Evolutionary conservation across 2,329 filamentous ascomycete species (phyloP).

Genomic region (Claviceps humidiphila): DNA sequence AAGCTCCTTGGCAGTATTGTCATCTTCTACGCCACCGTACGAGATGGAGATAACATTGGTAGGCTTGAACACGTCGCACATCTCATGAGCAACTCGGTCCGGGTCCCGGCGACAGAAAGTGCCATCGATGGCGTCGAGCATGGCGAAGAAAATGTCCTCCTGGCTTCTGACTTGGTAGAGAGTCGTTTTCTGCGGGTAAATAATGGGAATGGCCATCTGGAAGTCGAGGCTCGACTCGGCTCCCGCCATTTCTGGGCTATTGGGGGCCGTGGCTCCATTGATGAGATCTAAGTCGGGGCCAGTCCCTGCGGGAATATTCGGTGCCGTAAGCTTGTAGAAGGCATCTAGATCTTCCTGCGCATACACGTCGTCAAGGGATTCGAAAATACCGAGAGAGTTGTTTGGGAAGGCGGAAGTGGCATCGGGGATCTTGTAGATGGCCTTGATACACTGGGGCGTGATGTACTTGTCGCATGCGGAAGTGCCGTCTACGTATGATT

Average conservation of each 20-base stretch:
- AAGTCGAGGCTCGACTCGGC: constrained; percentile 43
- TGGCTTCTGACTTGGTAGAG: constrained; percentile 30
- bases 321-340: constrained; percentile 32
- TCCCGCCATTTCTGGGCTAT: constrained; percentile 13
- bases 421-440: constrained; percentile 31
- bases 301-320: constrained; percentile 25
- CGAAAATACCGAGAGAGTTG: constrained; percentile 39
- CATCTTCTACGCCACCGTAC: constrained; percentile 17
- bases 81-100: constrained; percentile 26
- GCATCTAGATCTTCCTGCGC: constrained; percentile 33
- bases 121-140: constrained; percentile 35
- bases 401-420: constrained; percentile 19
- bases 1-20: constrained; percentile 33
- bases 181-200: constrained; percentile 37
- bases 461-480: constrained; percentile 37
- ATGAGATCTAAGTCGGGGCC: constrained; percentile 33
- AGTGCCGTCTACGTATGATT: constrained; percentile 1
- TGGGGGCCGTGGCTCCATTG: constrained; percentile 32
- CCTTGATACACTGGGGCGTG: constrained; percentile 41
- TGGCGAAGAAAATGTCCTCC: constrained; percentile 27
- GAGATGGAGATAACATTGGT: constrained; percentile 26
- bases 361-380: constrained; percentile 38
- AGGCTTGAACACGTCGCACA: constrained; percentile 16
- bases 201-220: constrained; percentile 37
- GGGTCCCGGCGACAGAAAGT: constrained; percentile 38